Evolutionary conservation across 768 basidiomycete genomes (phyloP), one percentile per base, ranked within the genome.

Genomic region (Fistulinella prunicolor): DNA sequence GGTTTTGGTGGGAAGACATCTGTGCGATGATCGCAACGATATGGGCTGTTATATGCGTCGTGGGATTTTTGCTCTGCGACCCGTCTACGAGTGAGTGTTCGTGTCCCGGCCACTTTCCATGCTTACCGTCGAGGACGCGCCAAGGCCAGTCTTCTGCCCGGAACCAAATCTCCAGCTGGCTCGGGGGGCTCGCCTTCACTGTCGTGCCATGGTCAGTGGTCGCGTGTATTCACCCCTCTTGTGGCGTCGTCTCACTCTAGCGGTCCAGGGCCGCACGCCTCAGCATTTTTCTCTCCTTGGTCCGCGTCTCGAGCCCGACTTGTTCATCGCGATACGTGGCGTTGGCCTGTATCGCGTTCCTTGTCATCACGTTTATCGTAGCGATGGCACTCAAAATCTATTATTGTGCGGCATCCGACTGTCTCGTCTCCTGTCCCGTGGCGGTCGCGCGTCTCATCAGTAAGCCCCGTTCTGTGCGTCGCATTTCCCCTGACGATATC

Each of bases 1-100:
- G 46, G 9, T 44, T 51, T 23, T 48, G 53, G 49, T 55, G 53
- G 53, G 53, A 55, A 14, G 53, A 51, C 23, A 19, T 20, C 9
- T 55, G 49, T 29, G 53, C 49, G 13, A 22, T 24, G 9, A 16
- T 50, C 1, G 53, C 53, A 16, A 16, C 29, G 16, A 7, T 36
- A 13, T 46, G 24, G 28, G 23, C 40, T 6, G 10, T 28, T 12
- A 4, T 43, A 20, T 37, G 40, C 24, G 21, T 48, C 16, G 47
- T 41, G 26, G 26, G 38, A 7, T 17, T 34, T 20, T n/a, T 32
- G 21, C 13, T 42, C 19, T 19, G 32, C n/a, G n/a, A 40, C 38
- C 14, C 4, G 12, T 13, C 22, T 24, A 3, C 21, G 16, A 9
- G 38, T 40, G 24, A 40, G 38, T 40, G 24, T n/a, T n/a, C 13